A percentile compares a stretch with the other conserved stretches of the same genome.
These are phyloP conservation scores for Apiotrichum sp. DNA, from an alignment of 1,284 basidiomycete genomes.

Conservation along the genomic window DNA sequence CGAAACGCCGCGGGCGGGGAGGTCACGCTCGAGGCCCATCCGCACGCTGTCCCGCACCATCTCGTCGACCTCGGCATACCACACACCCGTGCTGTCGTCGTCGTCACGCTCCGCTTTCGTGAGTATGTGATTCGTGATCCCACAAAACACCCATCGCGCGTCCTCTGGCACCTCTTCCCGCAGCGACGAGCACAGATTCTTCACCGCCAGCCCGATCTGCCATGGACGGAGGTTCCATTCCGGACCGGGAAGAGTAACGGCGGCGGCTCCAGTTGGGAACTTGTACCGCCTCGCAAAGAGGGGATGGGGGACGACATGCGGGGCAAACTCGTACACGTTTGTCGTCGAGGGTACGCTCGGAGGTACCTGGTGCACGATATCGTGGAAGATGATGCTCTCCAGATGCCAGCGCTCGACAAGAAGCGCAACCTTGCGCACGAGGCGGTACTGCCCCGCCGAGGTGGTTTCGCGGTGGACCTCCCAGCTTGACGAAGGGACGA, in stretches of 20 bases:
- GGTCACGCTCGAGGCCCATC: constrained; percentile 18
- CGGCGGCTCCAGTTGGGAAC: constrained; percentile 13
- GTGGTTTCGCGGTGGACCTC: constrained; percentile 24
- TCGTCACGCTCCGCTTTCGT: constrained; percentile 21
- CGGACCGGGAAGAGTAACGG: constrained; percentile 23
- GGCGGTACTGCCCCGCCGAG: constrained; percentile 19
- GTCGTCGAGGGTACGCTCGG: constrained; percentile 18
- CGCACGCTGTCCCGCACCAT: constrained; percentile 18
- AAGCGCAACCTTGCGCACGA: constrained; percentile 18
- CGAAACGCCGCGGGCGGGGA: constrained; percentile 24
- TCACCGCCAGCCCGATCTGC: constrained; percentile 29
- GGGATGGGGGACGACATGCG: constrained; percentile 19
- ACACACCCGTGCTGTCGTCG: constrained; percentile 28
- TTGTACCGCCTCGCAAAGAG: not conserved
- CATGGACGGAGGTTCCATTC: constrained; percentile 33
- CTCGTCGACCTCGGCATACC: constrained; percentile 17
- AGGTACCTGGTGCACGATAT: constrained; percentile 30
- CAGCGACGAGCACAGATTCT: constrained; percentile 26
- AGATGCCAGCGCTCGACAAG: constrained; percentile 15
- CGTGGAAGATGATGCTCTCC: constrained; percentile 17
- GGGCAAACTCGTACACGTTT: constrained; percentile 33
- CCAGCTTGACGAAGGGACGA: constrained; percentile 22
- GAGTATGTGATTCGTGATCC: constrained; percentile 20
- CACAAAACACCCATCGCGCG: constrained; percentile 18
- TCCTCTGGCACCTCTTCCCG: not conserved